Percentiles rank a stretch among this genome's conserved stretches.
These are phyloP conservation scores for Platanthera guangdongensis DNA, from an alignment of 106 monocot genomes.

Conservation along the genomic window DNA sequence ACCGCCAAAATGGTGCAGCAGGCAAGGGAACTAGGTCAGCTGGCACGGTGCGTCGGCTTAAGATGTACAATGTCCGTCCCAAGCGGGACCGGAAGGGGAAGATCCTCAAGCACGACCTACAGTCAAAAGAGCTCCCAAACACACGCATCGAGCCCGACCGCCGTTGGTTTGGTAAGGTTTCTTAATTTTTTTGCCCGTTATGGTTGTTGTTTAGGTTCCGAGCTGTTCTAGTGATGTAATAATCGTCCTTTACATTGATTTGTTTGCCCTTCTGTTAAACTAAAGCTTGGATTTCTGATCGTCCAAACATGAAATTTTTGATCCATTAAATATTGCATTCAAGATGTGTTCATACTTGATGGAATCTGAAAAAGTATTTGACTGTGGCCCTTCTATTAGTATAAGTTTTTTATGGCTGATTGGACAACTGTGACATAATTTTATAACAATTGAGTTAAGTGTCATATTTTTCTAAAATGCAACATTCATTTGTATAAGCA, in stretches of 20 bases:
- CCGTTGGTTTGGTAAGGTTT: conserved; percentile 78
- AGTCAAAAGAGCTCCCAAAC: conserved; percentile 83
- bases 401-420: background rate
- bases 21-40: conserved; percentile 48
- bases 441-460: background rate
- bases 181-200: background rate
- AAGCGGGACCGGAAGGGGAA: conserved; percentile 71
- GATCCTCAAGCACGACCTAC: conserved; percentile 67
- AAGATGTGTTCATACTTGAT: too few relatives aligned
- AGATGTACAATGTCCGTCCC: conserved; percentile 80
- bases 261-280: background rate
- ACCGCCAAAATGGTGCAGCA: conserved; percentile 65
- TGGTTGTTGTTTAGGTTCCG: background rate
- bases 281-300: background rate
- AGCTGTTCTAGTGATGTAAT: background rate
- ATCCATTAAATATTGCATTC: background rate
- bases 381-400: too few relatives aligned
- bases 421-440: background rate
- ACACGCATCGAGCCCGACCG: conserved; percentile 89
- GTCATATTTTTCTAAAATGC: background rate
- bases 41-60: conserved; percentile 79
- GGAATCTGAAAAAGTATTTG: too few relatives aligned
- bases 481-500: background rate
- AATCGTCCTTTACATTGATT: background rate
- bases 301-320: background rate